phyloP scores from a whole-genome alignment of 2,329 filamentous ascomycete genomes.

The Trematosphaeria pertusa region DNA sequence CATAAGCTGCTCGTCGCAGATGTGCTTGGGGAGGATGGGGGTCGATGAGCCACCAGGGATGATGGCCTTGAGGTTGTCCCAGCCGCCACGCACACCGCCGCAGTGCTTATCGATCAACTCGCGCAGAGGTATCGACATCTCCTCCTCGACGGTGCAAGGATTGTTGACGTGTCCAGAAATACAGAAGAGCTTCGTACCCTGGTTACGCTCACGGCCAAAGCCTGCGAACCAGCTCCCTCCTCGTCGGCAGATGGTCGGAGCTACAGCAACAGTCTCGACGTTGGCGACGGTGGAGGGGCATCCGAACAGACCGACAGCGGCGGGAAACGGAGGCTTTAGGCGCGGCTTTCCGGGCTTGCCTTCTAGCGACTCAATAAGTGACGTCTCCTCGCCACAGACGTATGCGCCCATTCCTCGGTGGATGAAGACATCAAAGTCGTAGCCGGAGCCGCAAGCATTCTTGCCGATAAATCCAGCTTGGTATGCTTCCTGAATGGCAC shows the following conservation, averaged over 20 bases:
- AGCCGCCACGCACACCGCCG: conserved; percentile 92
- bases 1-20: conserved; percentile 97
- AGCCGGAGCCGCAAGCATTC: conserved; percentile 95
- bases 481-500: conserved; percentile 97
- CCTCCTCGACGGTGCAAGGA: conserved; percentile 96
- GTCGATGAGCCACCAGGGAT: conserved; percentile 98
- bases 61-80: conserved; percentile 95
- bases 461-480: conserved; percentile 93
- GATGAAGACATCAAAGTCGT: conserved; percentile 96
- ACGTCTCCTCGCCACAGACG: conserved; percentile 98
- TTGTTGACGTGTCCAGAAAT: conserved; percentile 99
- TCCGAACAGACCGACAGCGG: conserved; percentile 95
- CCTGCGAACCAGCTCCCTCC: conserved; percentile 91
- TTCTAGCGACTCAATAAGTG: conserved; percentile 96
- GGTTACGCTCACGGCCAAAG: conserved; percentile 95
- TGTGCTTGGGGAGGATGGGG: conserved; percentile 85
- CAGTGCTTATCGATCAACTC: conserved; percentile 99
- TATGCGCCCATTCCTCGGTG: conserved; percentile 98
- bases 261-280: conserved; percentile 95
- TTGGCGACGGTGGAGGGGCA: conserved; percentile 98
- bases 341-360: conserved; percentile 98
- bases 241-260: conserved; percentile 92
- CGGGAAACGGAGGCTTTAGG: conserved; percentile 97
- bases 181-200: conserved; percentile 97
- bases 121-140: conserved; percentile 96